phyloP scores from a whole-genome alignment of 2,329 filamentous ascomycete species.

The Trichocomaceae sp. region DNA sequence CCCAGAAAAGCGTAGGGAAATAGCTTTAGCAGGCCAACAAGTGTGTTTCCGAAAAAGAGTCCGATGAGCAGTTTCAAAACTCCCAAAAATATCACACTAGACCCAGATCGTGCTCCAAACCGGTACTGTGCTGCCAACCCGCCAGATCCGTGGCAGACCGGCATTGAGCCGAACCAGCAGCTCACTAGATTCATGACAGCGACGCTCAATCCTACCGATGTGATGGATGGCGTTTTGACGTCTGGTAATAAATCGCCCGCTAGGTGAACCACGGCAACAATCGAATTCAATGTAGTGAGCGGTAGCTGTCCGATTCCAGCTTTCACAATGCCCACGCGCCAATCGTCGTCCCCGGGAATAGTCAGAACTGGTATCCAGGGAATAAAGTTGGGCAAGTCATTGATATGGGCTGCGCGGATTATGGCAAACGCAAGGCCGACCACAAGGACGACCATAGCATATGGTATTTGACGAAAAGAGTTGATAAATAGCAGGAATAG shows the following conservation, averaged over 20 bases:
- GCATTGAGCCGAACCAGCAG: constrained; percentile 93
- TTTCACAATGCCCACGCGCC: constrained; percentile 51
- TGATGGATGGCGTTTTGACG: constrained; percentile 62
- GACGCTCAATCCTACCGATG: constrained; percentile 73
- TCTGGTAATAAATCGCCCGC: constrained; percentile 69
- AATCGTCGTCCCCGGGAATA: constrained; percentile 43
- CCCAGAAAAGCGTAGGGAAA: constrained; percentile 76
- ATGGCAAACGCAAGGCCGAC: constrained; percentile 62
- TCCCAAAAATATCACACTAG: constrained; percentile 74
- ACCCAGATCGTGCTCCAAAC: constrained; percentile 83
- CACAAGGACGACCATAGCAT: constrained; percentile 66
- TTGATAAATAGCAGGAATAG: constrained; percentile 63
- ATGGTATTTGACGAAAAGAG: constrained; percentile 61
- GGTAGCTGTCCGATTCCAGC: constrained; percentile 81
- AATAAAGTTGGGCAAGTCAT: constrained; percentile 46
- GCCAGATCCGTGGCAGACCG: constrained; percentile 86
- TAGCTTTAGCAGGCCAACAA: constrained; percentile 61
- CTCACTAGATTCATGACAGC: constrained; percentile 74
- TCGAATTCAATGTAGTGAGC: constrained; percentile 84
- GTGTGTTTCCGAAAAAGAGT: constrained; percentile 63
- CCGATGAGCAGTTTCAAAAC: constrained; percentile 69
- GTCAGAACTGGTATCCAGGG: constrained; percentile 55
- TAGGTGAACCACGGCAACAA: constrained; percentile 79
- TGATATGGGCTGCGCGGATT: constrained; percentile 27
- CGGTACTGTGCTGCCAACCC: constrained; percentile 85